Evolutionary conservation across 768 basidiomycete genomes (phyloP).

Genomic region (Phlebiopsis flavidoalba): DNA sequence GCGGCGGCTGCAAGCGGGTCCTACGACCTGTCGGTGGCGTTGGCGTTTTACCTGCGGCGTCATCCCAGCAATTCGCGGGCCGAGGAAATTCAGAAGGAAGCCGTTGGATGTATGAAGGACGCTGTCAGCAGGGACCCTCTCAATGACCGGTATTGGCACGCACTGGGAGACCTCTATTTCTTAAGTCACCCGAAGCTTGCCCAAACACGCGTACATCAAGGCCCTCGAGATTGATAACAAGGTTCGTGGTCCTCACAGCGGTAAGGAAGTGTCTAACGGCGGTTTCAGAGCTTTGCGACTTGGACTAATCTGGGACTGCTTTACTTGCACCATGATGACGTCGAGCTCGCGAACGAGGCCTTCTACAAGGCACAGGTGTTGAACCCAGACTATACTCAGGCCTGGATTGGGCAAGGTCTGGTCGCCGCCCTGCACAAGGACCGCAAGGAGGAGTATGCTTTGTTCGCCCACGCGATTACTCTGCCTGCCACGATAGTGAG

Average conservation of each 20-base stretch:
- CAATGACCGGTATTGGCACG: slow-evolving; percentile 76
- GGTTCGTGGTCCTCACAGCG: slow-evolving; percentile 34
- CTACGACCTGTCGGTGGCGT: slow-evolving; percentile 67
- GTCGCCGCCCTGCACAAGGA: slow-evolving; percentile 60
- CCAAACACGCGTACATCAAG: slow-evolving; percentile 89
- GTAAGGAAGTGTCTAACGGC: not conserved
- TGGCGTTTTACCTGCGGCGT: slow-evolving; percentile 44
- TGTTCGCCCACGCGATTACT: slow-evolving; percentile 71
- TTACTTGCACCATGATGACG: slow-evolving; percentile 74
- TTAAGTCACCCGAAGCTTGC: slow-evolving; percentile 61
- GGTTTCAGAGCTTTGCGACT: slow-evolving; percentile 53
- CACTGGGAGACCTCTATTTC: slow-evolving; percentile 73
- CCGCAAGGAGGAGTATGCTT: slow-evolving; percentile 51
- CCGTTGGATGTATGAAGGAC: slow-evolving; percentile 53
- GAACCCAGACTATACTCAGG: slow-evolving; percentile 83
- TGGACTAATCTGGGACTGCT: slow-evolving; percentile 91
- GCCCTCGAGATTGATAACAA: slow-evolving; percentile 84
- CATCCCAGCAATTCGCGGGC: slow-evolving; percentile 26
- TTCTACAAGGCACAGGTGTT: slow-evolving; percentile 85
- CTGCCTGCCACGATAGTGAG: slow-evolving; percentile 55
- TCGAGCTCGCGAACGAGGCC: slow-evolving; percentile 79
- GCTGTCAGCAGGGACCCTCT: slow-evolving; percentile 70
- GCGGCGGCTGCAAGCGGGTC: slow-evolving; percentile 51
- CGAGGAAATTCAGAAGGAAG: slow-evolving; percentile 34
- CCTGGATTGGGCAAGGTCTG: slow-evolving; percentile 89